Evolutionary conservation across 2,329 filamentous ascomycete genomes (phyloP), one percentile per base, ranked within the genome.

Genomic region (Colletotrichum acutatum): DNA sequence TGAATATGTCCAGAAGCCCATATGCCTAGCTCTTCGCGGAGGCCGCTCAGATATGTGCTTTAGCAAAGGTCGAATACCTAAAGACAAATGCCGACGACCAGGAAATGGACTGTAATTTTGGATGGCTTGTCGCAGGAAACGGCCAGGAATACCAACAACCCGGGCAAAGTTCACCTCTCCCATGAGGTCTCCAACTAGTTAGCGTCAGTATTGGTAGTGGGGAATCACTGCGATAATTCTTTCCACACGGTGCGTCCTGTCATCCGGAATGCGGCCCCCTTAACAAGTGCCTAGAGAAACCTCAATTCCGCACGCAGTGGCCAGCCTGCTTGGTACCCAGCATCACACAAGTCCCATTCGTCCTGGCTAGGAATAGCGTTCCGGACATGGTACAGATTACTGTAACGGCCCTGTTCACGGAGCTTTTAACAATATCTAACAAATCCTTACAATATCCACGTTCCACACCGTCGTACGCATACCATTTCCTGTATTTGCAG

Each of bases 11-110:
- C 8, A 16, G 49, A 61, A 34, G 52, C 19, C 60, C 60, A 34
- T 65, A 66, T 54, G 53, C 60, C 54, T 58, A 46, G 60, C 34
- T 68, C 49, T 66, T 65, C 24, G 28, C 42, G 26, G 26, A 70
- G 64, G 26, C 28, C 42, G 24, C 26, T 28, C 53, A 28, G 14
- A 26, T 16, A 42, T 54, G 34, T 72, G 59, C 58, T 49, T 22
- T 1, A 28, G 8, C 22, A 30, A 57, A 72, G 62, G 58, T 32
- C 62, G 42, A 26, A 37, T 34, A 34, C 26, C 19, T 16, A 12
- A 14, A 46, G 49, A 28, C 22, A 28, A 46, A n/a, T 63, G 28
- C 37, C 56, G 16, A 63, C 32, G 58, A 68, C 52, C 57, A 68
- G 52, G 26, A 65, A 68, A 65, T 54, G 60, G 26, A 12, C 42